Evolutionary conservation across 2,329 filamentous ascomycete genomes (phyloP), one percentile per base, ranked within the genome.

Genomic region (Diaporthe sp.): DNA sequence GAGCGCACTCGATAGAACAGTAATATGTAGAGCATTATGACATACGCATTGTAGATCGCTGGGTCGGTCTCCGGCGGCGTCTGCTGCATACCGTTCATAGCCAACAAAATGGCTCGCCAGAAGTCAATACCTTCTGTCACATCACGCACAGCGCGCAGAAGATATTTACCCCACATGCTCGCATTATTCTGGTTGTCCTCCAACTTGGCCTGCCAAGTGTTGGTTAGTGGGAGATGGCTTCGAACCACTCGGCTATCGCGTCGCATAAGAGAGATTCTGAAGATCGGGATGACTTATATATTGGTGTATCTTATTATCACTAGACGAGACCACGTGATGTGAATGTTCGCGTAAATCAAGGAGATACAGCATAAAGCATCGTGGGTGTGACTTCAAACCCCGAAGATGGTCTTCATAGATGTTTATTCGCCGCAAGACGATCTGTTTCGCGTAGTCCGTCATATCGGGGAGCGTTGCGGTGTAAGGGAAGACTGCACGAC

Each of bases 1-100:
- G 30, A 12, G 6, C 12, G 12, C 6, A 15, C 0, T 10, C 19
- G 22, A 35, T 37, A 0, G 0, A 0, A 1, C 12, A 58, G 3
- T 19, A 13, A 22, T 8, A 22, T 19, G 4, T 8, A 44, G 5
- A 44, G 3, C 4, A 44, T 22, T 17, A 44, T 3, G 19, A 44
- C 17, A 7, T 22, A 22, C 42, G 42, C 17, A 7, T 22, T 1
- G 3, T 44, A 5, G 4, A 3, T 4, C 42, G 9, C 3, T 8
- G 42, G 42, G 17, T 44, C 42, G 4, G 4, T 44, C 17, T 22
- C 9, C 17, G 17, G 13, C 17, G 12, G 15, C 39, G 17, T 42
- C 39, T 37, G 35, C 35, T 10, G 15, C 42, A 22, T 9, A 13
- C 15, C 5, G 5, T 4, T 2, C 17, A 25, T 17, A 53, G 13